Conservation (phyloP, 164 flowering plant genomes). For the Berberis vulgaris region DNA sequence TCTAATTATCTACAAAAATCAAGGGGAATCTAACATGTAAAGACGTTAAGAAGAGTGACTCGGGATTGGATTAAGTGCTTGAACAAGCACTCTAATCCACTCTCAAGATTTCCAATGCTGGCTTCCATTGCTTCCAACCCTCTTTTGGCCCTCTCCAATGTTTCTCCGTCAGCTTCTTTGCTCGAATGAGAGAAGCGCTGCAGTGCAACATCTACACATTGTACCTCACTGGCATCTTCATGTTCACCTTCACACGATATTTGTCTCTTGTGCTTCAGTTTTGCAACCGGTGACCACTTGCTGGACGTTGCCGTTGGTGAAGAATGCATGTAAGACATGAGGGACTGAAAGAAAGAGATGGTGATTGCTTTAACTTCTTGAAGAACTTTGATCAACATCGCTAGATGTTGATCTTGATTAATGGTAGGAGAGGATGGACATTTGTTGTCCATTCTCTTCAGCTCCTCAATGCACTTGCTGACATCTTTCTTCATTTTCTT, state of each 20-base stretch:
- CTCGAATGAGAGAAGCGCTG: conserved; percentile 8
- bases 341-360: no score
- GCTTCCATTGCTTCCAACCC: conserved; percentile 44
- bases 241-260: conserved; percentile 12
- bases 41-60: conserved; percentile 50
- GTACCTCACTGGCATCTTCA: conserved; percentile 22
- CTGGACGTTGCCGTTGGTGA: no score
- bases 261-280: conserved; percentile 20
- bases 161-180: conserved; percentile 14
- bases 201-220: conserved; percentile 23
- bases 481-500: conserved; percentile 30
- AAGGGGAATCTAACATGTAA: conserved; percentile 17
- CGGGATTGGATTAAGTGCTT: conserved; percentile 51
- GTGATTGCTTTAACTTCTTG: no score
- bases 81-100: conserved; percentile 37
- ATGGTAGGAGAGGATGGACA: no score
- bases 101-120: conserved; percentile 35
- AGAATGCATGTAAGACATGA: no score
- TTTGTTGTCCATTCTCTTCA: background rate
- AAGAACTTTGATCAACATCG: no score
- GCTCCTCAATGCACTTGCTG: conserved; percentile 15
- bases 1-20: background rate
- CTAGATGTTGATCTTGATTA: no score
- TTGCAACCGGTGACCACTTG: conserved; percentile 23
- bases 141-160: conserved; percentile 20